Evolutionary conservation across 139 green algal genomes (phyloP).

Genomic region (Chloropicon primus): DNA sequence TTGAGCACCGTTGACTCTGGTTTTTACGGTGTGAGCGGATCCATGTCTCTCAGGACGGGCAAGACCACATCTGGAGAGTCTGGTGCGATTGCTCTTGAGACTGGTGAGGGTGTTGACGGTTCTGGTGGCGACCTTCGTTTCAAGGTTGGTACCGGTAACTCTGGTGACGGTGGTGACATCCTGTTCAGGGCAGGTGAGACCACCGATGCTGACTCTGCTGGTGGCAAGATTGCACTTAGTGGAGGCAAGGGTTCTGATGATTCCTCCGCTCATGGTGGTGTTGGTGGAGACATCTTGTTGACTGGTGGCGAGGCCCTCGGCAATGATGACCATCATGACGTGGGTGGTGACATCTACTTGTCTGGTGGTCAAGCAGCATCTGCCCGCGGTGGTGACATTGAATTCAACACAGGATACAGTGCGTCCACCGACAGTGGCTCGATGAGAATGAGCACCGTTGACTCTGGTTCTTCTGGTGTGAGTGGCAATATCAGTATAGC

Average conservation of each 20-base stretch:
- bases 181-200: neutral
- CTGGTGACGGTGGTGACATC: neutral
- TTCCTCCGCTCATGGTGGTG: neutral
- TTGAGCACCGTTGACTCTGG: neutral
- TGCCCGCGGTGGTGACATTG: neutral
- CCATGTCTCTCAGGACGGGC: neutral
- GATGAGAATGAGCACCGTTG: too few relatives aligned
- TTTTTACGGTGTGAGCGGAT: neutral
- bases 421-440: too few relatives aligned
- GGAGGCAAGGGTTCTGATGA: neutral
- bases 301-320: neutral
- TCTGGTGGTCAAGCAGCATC: neutral
- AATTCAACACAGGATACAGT: too few relatives aligned
- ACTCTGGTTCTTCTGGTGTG: too few relatives aligned
- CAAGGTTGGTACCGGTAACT: neutral
- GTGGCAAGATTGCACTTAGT: constrained; percentile 1
- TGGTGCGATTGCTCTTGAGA: neutral
- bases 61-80: neutral
- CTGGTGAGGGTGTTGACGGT: neutral
- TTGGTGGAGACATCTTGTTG: constrained; percentile 10
- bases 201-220: neutral
- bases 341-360: constrained; percentile 8
- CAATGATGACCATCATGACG: neutral
- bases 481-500: constrained; percentile 4
- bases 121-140: neutral